A percentile compares a stretch with the other conserved stretches of the same genome.
These are phyloP conservation scores for Mycena kentingensis DNA, from an alignment of 768 basidiomycete genomes.

Conservation along the genomic window DNA sequence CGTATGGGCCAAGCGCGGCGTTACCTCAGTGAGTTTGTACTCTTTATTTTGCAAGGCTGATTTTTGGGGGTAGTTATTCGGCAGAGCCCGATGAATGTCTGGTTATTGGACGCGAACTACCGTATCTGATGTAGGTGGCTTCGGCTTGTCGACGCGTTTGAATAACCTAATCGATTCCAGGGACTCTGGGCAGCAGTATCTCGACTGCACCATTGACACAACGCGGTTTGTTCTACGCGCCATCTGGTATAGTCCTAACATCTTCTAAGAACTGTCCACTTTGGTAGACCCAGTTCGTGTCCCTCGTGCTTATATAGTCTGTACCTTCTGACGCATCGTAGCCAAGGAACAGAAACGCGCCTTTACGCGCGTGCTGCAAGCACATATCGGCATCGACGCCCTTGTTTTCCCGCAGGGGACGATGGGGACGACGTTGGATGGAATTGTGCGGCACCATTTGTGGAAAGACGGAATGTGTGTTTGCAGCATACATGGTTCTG, in stretches of 20 bases:
- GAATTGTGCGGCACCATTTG: slow-evolving; percentile 61
- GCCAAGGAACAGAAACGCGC: slow-evolving; percentile 60
- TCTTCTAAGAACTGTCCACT: slow-evolving; percentile 48
- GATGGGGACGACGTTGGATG: slow-evolving; percentile 46
- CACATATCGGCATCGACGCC: slow-evolving; percentile 68
- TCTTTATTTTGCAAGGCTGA: background rate
- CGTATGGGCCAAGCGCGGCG: slow-evolving; percentile 28
- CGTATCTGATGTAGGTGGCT: slow-evolving; percentile 22
- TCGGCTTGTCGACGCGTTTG: background rate
- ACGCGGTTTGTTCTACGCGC: slow-evolving; percentile 58
- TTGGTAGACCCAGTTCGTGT: slow-evolving; percentile 51
- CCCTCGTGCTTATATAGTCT: background rate
- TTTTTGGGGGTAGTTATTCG: slow-evolving; percentile 68
- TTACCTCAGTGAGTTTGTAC: slow-evolving; percentile 13
- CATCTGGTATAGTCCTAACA: background rate
- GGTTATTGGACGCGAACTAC: slow-evolving; percentile 54
- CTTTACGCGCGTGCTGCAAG: slow-evolving; percentile 71
- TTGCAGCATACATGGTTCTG: background rate
- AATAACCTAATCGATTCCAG: slow-evolving; percentile 27
- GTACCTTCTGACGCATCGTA: background rate
- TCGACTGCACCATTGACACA: slow-evolving; percentile 75
- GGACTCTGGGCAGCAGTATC: slow-evolving; percentile 74
- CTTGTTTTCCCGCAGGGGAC: slow-evolving; percentile 64
- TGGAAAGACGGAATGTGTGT: slow-evolving; percentile 56
- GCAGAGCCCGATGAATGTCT: slow-evolving; percentile 57